A percentile compares a stretch with the other conserved stretches of the same genome.
These are phyloP conservation scores for Pseudogymnoascus sp. DNA, from an alignment of 2,329 filamentous ascomycete genomes.

Conservation along the genomic window DNA sequence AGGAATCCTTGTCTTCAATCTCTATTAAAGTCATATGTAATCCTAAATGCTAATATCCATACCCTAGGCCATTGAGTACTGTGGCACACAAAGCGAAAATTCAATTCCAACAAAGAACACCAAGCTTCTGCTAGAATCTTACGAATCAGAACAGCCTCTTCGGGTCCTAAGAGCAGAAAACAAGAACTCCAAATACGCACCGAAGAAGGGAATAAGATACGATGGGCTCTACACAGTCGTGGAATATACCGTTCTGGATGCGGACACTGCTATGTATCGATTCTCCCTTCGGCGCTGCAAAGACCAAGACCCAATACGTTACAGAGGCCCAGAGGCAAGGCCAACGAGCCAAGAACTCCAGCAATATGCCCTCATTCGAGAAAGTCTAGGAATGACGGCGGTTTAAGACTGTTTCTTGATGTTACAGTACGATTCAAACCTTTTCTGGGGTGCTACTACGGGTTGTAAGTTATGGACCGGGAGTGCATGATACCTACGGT, in stretches of 20 bases:
- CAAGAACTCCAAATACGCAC: conserved; percentile 32
- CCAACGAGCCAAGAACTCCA: conserved; percentile 35
- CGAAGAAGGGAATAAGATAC: conserved; percentile 43
- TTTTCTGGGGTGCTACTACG: not conserved
- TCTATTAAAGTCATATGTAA: not conserved
- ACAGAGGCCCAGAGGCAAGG: conserved; percentile 30
- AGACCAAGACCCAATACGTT: conserved; percentile 40
- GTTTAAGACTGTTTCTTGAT: not conserved
- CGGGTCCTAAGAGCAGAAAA: conserved; percentile 42
- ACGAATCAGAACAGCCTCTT: conserved; percentile 31
- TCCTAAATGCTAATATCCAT: not conserved
- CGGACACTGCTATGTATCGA: conserved; percentile 33
- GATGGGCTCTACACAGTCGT: conserved; percentile 47
- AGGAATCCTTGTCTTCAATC: not conserved
- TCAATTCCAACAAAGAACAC: conserved; percentile 31
- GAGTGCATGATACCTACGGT: not conserved
- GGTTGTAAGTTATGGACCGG: not conserved
- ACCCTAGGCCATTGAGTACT: conserved; percentile 39
- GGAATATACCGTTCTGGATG: conserved; percentile 31
- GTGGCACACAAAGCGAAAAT: conserved; percentile 35
- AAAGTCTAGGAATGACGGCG: not conserved
- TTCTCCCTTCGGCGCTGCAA: conserved; percentile 38
- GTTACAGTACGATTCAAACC: not conserved
- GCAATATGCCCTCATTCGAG: not conserved
- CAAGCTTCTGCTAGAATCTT: conserved; percentile 33